These are phyloP conservation scores for Hortiboletus campestris DNA, from an alignment of 768 basidiomycete species.

Conservation along the genomic window DNA sequence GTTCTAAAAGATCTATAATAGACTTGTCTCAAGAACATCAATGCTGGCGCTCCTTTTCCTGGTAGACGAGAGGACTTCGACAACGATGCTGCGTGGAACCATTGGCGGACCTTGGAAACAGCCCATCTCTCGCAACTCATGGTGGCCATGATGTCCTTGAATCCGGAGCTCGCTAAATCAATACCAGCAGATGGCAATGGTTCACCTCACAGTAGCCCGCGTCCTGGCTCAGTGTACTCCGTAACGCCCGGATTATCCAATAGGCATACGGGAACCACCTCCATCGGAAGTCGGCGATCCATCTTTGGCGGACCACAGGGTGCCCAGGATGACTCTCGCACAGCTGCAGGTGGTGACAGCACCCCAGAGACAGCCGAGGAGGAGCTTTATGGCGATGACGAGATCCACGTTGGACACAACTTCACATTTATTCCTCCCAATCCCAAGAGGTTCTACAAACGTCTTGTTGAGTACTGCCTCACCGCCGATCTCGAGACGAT, in stretches of 20 bases:
- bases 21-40: constrained; percentile 91
- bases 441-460: constrained; percentile 80
- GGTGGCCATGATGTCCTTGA: constrained; percentile 79
- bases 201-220: constrained; percentile 32
- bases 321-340: not conserved
- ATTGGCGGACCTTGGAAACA: constrained; percentile 82
- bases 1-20: constrained; percentile 12
- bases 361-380: constrained; percentile 36
- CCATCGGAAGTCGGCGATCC: constrained; percentile 69
- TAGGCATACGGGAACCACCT: constrained; percentile 56
- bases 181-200: constrained; percentile 49
- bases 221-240: constrained; percentile 61
- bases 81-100: constrained; percentile 75
- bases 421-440: constrained; percentile 93
- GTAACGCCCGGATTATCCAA: constrained; percentile 35
- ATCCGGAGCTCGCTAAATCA: constrained; percentile 84
- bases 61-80: constrained; percentile 86
- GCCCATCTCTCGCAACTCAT: constrained; percentile 85
- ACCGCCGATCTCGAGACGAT: constrained; percentile 84
- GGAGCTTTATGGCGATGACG: constrained; percentile 59
- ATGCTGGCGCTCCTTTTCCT: constrained; percentile 78
- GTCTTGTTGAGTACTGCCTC: constrained; percentile 80
- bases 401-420: constrained; percentile 66
- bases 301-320: constrained; percentile 37
- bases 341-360: constrained; percentile 18